A percentile compares a stretch with the other conserved stretches of the same genome.
Evolutionary conservation across 148 eudicot genomes (phyloP).

Genomic region (Arctostaphylos glauca): DNA sequence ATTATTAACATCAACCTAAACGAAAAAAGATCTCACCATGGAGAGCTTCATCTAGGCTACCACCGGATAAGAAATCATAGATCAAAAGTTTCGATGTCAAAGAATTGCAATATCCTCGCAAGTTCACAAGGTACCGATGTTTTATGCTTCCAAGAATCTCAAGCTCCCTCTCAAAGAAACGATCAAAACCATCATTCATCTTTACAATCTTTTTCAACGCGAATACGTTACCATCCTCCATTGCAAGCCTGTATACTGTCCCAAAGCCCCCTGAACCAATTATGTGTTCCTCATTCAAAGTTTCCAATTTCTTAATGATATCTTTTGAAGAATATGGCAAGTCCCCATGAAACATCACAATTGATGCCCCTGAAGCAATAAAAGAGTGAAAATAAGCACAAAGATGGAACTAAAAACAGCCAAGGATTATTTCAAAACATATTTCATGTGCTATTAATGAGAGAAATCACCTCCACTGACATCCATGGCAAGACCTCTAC

Average conservation of each 20-base stretch:
- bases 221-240: constrained; percentile 93
- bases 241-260: constrained; percentile 88
- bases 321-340: constrained; percentile 94
- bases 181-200: constrained; percentile 87
- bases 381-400: constrained; percentile 7
- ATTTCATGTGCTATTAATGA: constrained; percentile 3
- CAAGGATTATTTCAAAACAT: neutral
- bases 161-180: constrained; percentile 94
- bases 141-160: constrained; percentile 98
- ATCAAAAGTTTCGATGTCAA: constrained; percentile 82
- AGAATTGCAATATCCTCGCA: constrained; percentile 98
- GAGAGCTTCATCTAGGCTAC: constrained; percentile 96
- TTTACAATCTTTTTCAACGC: constrained; percentile 89
- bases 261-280: constrained; percentile 97
- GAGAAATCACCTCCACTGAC: constrained; percentile 72
- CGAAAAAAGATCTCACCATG: constrained; percentile 61
- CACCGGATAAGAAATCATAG: constrained; percentile 89
- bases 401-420: constrained; percentile 11
- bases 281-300: constrained; percentile 79
- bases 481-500: constrained; percentile 74
- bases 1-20: neutral
- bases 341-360: constrained; percentile 99
- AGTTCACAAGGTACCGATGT: constrained; percentile 86
- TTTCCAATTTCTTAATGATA: constrained; percentile 80
- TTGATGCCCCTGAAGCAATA: constrained; percentile 76